Conservation (phyloP, 1,284 basidiomycete genomes). For the Mycena citricolor region DNA sequence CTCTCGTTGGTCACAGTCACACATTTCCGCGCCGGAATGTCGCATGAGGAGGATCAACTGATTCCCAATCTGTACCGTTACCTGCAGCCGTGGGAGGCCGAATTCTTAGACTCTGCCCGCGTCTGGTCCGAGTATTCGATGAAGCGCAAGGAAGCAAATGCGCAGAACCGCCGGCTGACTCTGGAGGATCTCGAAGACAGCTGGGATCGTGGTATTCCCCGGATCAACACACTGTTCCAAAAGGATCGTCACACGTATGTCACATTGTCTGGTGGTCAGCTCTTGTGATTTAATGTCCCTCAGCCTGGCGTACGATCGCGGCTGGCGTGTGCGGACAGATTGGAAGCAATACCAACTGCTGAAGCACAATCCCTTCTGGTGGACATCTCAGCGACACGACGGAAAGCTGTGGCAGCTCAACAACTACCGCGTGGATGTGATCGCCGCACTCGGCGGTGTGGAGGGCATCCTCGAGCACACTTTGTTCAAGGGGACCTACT, state of each 20-base stretch:
- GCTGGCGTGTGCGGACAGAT: slow-evolving; percentile 93
- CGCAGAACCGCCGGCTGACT: slow-evolving; percentile 94
- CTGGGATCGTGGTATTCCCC: slow-evolving; percentile 98
- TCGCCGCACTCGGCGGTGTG: slow-evolving; percentile 97
- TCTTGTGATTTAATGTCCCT: slow-evolving; percentile 24
- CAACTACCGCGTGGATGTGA: slow-evolving; percentile 98
- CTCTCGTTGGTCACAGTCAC: slow-evolving; percentile 58
- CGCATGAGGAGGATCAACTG: slow-evolving; percentile 90
- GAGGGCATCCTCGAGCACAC: slow-evolving; percentile 98
- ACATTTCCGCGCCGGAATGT: slow-evolving; percentile 98
- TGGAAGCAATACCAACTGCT: slow-evolving; percentile 98
- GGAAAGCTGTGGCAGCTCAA: slow-evolving; percentile 98
- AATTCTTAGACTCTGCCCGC: slow-evolving; percentile 96
- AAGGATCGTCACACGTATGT: slow-evolving; percentile 92
- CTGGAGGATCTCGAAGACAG: slow-evolving; percentile 97
- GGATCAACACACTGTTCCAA: slow-evolving; percentile 97
- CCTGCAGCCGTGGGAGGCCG: slow-evolving; percentile 98
- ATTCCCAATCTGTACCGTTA: slow-evolving; percentile 99
- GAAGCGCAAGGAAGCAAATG: slow-evolving; percentile 99
- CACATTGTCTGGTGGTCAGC: background rate
- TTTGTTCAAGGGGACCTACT: slow-evolving; percentile 96
- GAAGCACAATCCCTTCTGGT: slow-evolving; percentile 97
- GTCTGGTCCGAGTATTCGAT: slow-evolving; percentile 99
- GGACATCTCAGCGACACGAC: slow-evolving; percentile 98
- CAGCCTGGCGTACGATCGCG: slow-evolving; percentile 95